These are phyloP conservation scores for Jatropha multifida DNA, from an alignment of 441 rosid species.

Conservation along the genomic window DNA sequence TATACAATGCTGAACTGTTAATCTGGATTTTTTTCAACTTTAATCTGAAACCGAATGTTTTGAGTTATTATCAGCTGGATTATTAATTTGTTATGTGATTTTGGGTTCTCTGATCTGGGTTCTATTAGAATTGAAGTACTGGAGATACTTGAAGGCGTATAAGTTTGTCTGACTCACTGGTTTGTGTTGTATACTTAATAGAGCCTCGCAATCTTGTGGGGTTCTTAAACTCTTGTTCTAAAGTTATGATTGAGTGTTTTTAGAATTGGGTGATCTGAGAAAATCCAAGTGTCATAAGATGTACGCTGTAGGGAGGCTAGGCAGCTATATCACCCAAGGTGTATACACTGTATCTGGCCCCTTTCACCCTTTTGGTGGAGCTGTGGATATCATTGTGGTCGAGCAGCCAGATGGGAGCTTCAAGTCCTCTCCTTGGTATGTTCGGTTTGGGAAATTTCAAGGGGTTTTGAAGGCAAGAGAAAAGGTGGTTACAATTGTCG, in stretches of 20 bases:
- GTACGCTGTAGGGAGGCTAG: conserved; percentile 87
- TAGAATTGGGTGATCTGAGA: conserved; percentile 30
- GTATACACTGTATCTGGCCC: conserved; percentile 86
- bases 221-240: conserved; percentile 24
- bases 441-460: conserved; percentile 93
- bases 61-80: conserved; percentile 14
- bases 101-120: conserved; percentile 29
- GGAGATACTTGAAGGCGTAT: neutral
- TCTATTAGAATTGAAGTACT: conserved; percentile 11
- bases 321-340: conserved; percentile 82
- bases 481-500: conserved; percentile 59
- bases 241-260: conserved; percentile 31
- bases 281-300: conserved; percentile 34
- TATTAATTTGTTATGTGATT: conserved; percentile 13
- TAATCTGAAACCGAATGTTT: neutral
- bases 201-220: conserved; percentile 26
- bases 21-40: conserved; percentile 1
- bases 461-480: conserved; percentile 82
- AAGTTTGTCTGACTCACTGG: neutral
- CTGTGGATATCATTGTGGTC: conserved; percentile 92
- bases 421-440: conserved; percentile 97
- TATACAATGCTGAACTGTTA: neutral
- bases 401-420: conserved; percentile 92
- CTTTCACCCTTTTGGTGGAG: conserved; percentile 98
- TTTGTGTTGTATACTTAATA: conserved; percentile 6